phyloP scores from a whole-genome alignment of 2,329 filamentous ascomycete species.

The Nigrospora oryzae region DNA sequence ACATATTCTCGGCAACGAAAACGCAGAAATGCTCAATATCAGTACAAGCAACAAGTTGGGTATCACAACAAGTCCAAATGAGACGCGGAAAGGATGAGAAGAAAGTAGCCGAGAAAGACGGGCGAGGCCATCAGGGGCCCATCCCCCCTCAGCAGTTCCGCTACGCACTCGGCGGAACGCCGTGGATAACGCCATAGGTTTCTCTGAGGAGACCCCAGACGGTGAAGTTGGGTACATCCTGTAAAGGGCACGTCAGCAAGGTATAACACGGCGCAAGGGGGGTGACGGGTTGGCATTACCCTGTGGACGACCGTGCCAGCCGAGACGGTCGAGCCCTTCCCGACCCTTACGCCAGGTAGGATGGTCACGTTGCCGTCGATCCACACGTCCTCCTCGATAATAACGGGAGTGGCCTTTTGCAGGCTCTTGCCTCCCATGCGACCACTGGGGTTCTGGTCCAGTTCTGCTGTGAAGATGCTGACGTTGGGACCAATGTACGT shows the following conservation, averaged over 20 bases:
- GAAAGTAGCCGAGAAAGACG: background rate
- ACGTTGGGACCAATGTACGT: slow-evolving; percentile 77
- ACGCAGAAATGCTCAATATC: background rate
- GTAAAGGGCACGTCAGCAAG: slow-evolving; percentile 9
- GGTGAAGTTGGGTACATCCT: slow-evolving; percentile 60
- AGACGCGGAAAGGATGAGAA: background rate
- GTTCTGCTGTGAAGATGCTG: slow-evolving; percentile 70
- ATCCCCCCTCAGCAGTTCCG: background rate
- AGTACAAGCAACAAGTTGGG: slow-evolving; percentile 1
- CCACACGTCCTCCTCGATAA: slow-evolving; percentile 80
- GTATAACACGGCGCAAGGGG: background rate
- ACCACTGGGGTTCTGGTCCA: slow-evolving; percentile 63
- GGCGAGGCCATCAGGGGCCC: too few species aligned
- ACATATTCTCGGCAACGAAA: background rate
- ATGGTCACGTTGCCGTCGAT: slow-evolving; percentile 71
- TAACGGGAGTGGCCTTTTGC: slow-evolving; percentile 62
- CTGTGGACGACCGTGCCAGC: slow-evolving; percentile 82
- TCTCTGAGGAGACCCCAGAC: slow-evolving; percentile 54
- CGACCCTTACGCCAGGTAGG: slow-evolving; percentile 71
- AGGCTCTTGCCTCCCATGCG: slow-evolving; percentile 67
- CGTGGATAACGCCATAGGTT: slow-evolving; percentile 50
- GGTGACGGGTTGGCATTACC: slow-evolving; percentile 25
- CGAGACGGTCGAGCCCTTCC: slow-evolving; percentile 69
- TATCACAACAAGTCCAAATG: slow-evolving; percentile 1
- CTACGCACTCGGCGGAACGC: slow-evolving; percentile 7